Evolutionary conservation across 345 rosid species (phyloP), one percentile per base, ranked within the genome.

Genomic region (Citropsis articulata): DNA sequence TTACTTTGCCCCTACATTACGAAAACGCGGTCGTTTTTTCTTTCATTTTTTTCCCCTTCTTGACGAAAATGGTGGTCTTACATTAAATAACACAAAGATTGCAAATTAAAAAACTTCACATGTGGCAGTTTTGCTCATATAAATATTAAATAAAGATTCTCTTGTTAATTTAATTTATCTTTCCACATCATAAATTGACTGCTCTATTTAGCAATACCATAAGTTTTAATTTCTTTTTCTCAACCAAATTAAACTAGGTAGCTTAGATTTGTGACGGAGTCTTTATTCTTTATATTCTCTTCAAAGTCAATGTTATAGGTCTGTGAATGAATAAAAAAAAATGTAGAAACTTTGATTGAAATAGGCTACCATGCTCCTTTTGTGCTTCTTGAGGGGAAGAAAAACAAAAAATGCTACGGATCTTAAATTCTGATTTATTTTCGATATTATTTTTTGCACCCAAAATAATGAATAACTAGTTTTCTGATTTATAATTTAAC

Each of bases 151-250:
- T n/a, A 9, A 36, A 36, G 35, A 61, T 40, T 21, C 77, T 73
- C 38, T 14, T 18, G 31, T 42, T 64, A 6, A 40, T 68, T 68
- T 35, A 31, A 57, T 56, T 19, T 12, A 13, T 33, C 28, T 33
- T 33, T 56, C 75, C 5, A 28, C 5, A 38, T 73, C 50, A 38
- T 53, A 55, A 71, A 50, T 71, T 71, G 76, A 59, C 76, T 57
- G 19, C 5, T 73, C 14, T 36, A 22, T 22, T 59, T 36, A 12
- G 36, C 0, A 35, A 64, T 63, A 22, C 19, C 57, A 27, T 48
- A 45, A 62, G 70, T 45, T 63, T 48, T 53, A 53, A 16, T 70
- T 35, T n/a, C 30, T 28, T 3, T 45, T 62, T 2, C 36, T 27
- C 9, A 63, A 75, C 45, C 42, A 45, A 75, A 35, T 35, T 35